Evolutionary conservation across 441 rosid genomes (phyloP), one percentile per base, ranked within the genome.

Genomic region (Corymbia calophylla): DNA sequence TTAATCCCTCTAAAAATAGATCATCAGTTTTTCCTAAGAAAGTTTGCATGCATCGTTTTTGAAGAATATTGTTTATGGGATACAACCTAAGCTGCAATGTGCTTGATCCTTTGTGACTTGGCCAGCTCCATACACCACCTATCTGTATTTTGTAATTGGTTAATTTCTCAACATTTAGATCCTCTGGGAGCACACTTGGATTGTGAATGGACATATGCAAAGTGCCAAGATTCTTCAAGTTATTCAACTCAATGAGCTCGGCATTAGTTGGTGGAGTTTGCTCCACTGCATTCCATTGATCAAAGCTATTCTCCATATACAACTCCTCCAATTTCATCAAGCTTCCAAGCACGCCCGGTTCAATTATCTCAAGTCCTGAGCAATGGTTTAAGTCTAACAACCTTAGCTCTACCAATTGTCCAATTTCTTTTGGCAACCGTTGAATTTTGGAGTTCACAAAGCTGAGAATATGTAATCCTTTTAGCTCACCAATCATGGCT

Each of bases 111-210:
- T 56, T 56, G 2, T 0, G 0, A 62, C 0, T 13, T 62, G 0
- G 17, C 32, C 32, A 27, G 1, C 2, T 0, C 17, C 0, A 0
- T 16, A 0, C 0, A 3, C 7, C 0, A 54, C 56, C 56, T 17
- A 54, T 5, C 1, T 17, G 21, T 8, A 54, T 54, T 54, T 7
- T 54, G 21, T 54, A 54, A 21, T 16, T 17, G 9, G 21, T 17
- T 17, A 54, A 54, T 17, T 54, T 54, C 21, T 54, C 3, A 3
- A 54, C 8, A 6, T 54, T 54, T 17, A 54, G 21, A 54, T 54
- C 56, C 21, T 54, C 21, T 54, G 56, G 56, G 21, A 54, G 21
- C 3, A 54, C 8, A 17, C 21, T 17, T 21, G 21, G 21, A 54
- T 54, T 8, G 21, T 0, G 56, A 54, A 54, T 17, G 21, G 21